Percentiles rank a stretch among this genome's conserved stretches.
phyloP scores from a whole-genome alignment of 1,139 yeast species.

The Geotrichum fermentans region DNA sequence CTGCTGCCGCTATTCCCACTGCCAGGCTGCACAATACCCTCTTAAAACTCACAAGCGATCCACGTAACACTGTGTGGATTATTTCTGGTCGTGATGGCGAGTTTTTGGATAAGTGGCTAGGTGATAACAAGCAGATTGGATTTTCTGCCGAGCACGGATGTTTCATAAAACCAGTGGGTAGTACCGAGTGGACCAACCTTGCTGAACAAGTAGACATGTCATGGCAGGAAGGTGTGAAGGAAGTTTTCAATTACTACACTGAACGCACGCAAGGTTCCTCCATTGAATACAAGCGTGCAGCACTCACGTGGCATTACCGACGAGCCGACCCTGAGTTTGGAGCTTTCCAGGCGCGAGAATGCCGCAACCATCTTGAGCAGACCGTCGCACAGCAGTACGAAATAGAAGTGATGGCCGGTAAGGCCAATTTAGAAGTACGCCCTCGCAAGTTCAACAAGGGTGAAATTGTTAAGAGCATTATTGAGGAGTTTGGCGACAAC shows the following conservation, averaged over 20 bases:
- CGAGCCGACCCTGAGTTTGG: conserved; percentile 93
- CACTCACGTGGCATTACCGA: conserved; percentile 96
- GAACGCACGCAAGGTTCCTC: conserved; percentile 87
- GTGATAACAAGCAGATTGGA: conserved; percentile 58
- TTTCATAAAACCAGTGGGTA: conserved; percentile 68
- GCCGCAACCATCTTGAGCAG: conserved; percentile 58
- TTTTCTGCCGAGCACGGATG: conserved; percentile 97
- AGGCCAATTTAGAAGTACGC: conserved; percentile 94
- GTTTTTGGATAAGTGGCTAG: conserved; percentile 86
- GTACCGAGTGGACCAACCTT: conserved; percentile 69
- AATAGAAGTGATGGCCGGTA: conserved; percentile 95
- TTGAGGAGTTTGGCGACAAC: conserved; percentile 29
- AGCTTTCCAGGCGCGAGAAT: conserved; percentile 70
- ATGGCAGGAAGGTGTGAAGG: conserved; percentile 82
- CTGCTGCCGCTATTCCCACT: conserved; percentile 97
- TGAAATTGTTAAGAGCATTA: conserved; percentile 81
- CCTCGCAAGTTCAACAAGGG: conserved; percentile 95
- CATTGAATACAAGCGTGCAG: conserved; percentile 85
- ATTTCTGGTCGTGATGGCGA: conserved; percentile 93
- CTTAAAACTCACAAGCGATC: conserved; percentile 61
- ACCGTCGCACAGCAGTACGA: conserved; percentile 66
- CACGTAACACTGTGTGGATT: conserved; percentile 85
- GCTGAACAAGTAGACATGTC: conserved; percentile 84
- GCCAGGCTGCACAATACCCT: conserved; percentile 61
- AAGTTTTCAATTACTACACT: conserved; percentile 67